Evolutionary conservation across 192 early-diverging fungal genomes (phyloP).

Genomic region (Entomortierella beljakovae): DNA sequence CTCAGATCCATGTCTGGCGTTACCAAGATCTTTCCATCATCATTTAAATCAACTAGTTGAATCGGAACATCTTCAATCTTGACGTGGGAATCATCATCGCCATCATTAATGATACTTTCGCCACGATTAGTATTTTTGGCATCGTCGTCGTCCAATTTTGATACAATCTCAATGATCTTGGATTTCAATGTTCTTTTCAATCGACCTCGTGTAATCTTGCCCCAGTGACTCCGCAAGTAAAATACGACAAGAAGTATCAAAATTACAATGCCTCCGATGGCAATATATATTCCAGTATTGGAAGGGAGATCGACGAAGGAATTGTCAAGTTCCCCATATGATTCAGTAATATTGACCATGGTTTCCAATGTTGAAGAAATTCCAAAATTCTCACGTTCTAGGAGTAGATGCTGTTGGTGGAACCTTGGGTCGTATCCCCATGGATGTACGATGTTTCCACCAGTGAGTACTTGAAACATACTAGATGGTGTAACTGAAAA

Average conservation of each 20-base stretch:
- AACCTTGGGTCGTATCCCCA: no score
- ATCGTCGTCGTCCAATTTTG: not conserved
- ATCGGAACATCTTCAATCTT: constrained; percentile 1
- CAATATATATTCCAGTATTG: not conserved
- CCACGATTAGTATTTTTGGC: not conserved
- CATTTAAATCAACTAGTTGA: not conserved
- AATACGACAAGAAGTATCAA: not conserved
- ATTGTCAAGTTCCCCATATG: not conserved
- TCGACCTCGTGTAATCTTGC: not conserved
- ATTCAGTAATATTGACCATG: not conserved
- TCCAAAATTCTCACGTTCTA: not conserved
- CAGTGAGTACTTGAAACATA: no score
- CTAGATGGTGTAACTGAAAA: no score
- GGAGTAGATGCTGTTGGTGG: not conserved
- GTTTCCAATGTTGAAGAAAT: no score
- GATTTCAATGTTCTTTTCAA: not conserved
- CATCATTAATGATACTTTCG: not conserved
- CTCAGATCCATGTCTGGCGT: constrained; percentile 6
- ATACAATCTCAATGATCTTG: constrained; percentile 1
- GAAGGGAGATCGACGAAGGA: not conserved
- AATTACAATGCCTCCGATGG: not conserved
- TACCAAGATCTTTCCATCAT: not conserved
- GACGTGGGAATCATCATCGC: not conserved
- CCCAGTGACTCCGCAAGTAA: not conserved
- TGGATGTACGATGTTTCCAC: no score